A percentile compares a stretch with the other conserved stretches of the same genome.
Conservation (phyloP, 352 stramenopile genomes). For the Pythium aquatile region DNA sequence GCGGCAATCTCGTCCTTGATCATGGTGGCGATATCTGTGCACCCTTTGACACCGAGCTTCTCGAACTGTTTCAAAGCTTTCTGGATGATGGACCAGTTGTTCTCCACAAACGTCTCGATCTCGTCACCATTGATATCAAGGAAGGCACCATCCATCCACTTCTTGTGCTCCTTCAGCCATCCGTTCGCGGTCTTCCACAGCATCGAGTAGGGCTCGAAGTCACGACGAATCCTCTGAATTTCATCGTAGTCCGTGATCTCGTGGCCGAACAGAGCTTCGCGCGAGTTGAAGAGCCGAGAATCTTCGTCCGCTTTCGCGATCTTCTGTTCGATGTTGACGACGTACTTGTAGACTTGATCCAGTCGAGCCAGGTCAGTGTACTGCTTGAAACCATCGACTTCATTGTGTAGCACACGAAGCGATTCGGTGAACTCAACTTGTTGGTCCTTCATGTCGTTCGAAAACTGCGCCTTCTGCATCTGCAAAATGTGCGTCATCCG, state of each 20-base stretch:
- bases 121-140: slow-evolving; percentile 90
- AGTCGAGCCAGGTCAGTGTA: slow-evolving; percentile 86
- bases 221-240: slow-evolving; percentile 86
- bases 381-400: slow-evolving; percentile 85
- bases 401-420: slow-evolving; percentile 80
- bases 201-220: slow-evolving; percentile 94
- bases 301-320: slow-evolving; percentile 89
- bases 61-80: slow-evolving; percentile 95
- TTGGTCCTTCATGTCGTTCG: slow-evolving; percentile 90
- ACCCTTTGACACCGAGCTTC: slow-evolving; percentile 81
- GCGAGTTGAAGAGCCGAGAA: slow-evolving; percentile 89
- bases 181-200: slow-evolving; percentile 91
- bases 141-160: slow-evolving; percentile 92
- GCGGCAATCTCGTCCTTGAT: slow-evolving; percentile 90
- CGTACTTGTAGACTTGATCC: slow-evolving; percentile 87
- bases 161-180: slow-evolving; percentile 91
- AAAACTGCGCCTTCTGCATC: slow-evolving; percentile 84
- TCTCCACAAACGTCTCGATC: slow-evolving; percentile 89
- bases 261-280: slow-evolving; percentile 86
- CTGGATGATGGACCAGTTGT: slow-evolving; percentile 80
- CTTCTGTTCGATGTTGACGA: slow-evolving; percentile 84
- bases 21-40: slow-evolving; percentile 81
- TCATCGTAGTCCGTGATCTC: slow-evolving; percentile 91
- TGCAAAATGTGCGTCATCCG: slow-evolving; percentile 76
- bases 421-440: slow-evolving; percentile 90